phyloP scores from a whole-genome alignment of 345 rosid genomes.

The Populus tremula region DNA sequence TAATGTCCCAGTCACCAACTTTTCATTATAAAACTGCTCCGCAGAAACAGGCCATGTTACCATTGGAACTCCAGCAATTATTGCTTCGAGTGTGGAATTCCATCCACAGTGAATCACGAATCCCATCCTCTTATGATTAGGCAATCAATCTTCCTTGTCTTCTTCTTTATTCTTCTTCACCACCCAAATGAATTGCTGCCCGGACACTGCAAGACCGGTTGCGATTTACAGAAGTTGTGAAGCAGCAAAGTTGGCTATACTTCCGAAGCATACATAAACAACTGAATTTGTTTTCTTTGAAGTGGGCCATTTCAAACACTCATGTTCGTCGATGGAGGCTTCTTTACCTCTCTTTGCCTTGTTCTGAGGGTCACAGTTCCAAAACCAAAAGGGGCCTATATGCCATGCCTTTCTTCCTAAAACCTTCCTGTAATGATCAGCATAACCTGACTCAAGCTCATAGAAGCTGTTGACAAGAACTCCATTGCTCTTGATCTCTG shows the following conservation, averaged over 20 bases:
- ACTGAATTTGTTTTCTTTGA: not conserved
- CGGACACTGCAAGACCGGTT: not conserved
- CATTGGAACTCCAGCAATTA: not conserved
- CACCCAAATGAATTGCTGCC: not conserved
- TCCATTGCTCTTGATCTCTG: not conserved
- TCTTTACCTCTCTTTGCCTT: not conserved
- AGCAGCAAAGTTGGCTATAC: not conserved
- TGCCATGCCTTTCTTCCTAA: not conserved
- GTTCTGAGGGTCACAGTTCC: not conserved
- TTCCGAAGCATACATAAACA: not conserved
- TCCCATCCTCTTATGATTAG: not conserved
- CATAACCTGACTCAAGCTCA: not conserved
- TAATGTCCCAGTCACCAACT: not conserved
- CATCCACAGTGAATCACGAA: not conserved
- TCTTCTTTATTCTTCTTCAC: not conserved
- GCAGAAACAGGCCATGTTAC: not conserved
- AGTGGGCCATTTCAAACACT: not conserved
- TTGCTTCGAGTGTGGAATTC: not conserved
- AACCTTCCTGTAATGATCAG: not conserved
- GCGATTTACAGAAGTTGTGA: not conserved
- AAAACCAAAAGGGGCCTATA: not conserved
- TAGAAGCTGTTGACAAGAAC: slow-evolving; percentile 1
- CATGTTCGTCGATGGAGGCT: not conserved
- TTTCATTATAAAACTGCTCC: not conserved
- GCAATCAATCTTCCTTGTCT: not conserved